phyloP scores from a whole-genome alignment of 1,284 basidiomycete genomes.

The Tranzscheliella williamsii region DNA sequence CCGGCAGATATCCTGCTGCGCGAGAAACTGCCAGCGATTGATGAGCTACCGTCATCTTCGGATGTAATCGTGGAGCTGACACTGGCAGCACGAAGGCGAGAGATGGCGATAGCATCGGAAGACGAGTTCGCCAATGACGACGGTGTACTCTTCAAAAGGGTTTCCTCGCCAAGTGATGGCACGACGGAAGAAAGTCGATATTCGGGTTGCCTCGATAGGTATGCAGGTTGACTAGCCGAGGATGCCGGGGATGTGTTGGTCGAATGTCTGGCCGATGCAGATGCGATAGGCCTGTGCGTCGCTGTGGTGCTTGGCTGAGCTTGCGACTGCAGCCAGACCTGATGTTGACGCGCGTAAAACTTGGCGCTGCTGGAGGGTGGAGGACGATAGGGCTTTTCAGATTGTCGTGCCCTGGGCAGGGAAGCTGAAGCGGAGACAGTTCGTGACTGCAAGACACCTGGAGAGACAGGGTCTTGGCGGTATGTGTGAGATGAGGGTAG shows the following conservation, averaged over 20 bases:
- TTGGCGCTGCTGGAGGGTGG: slow-evolving; percentile 33
- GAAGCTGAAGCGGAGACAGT: neutral
- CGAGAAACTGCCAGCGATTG: slow-evolving; percentile 31
- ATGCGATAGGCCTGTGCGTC: no score
- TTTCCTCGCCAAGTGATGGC: no score
- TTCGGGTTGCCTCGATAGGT: no score
- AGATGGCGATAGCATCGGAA: neutral
- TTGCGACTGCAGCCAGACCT: slow-evolving; percentile 15
- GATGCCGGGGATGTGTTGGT: no score
- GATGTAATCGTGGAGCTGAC: slow-evolving; percentile 12
- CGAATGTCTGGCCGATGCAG: no score
- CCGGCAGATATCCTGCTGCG: slow-evolving; percentile 25
- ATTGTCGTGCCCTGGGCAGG: neutral
- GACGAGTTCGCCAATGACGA: no score
- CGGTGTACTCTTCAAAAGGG: no score
- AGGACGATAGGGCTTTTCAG: slow-evolving; percentile 26
- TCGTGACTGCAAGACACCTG: neutral
- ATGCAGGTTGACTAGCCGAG: no score
- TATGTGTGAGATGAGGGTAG: no score
- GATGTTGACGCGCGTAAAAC: slow-evolving; percentile 26
- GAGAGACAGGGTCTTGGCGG: no score
- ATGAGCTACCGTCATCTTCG: neutral
- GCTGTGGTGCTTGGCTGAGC: no score
- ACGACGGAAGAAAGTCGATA: no score
- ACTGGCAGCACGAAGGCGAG: slow-evolving; percentile 7